These are phyloP conservation scores for Aspergillus sp. DNA, from an alignment of 2,329 filamentous ascomycete genomes.

Conservation along the genomic window DNA sequence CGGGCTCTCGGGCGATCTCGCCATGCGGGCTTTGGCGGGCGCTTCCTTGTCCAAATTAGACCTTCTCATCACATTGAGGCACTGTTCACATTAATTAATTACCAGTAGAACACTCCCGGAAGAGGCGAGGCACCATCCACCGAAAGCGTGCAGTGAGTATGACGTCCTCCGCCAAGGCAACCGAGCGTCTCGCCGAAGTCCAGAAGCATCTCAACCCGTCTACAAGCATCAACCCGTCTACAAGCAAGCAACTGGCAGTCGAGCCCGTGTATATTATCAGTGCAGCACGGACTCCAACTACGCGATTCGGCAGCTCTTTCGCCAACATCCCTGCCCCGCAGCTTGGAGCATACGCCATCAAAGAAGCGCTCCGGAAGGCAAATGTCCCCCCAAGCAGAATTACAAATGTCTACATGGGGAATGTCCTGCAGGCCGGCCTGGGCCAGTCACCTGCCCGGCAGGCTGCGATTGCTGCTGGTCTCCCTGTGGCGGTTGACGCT, in stretches of 20 bases:
- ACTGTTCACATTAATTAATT: too few species aligned
- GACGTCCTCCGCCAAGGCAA: not conserved
- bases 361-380: slow-evolving; percentile 83
- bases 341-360: slow-evolving; percentile 88
- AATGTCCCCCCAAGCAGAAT: slow-evolving; percentile 77
- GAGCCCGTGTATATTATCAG: not conserved
- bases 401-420: slow-evolving; percentile 97
- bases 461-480: slow-evolving; percentile 82
- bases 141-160: not conserved
- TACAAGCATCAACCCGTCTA: not conserved
- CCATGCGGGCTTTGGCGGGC: too few species aligned
- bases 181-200: not conserved
- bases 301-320: slow-evolving; percentile 84
- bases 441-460: slow-evolving; percentile 93
- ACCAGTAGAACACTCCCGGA: too few species aligned
- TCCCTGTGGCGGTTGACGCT: slow-evolving; percentile 76
- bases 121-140: not conserved
- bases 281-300: not conserved
- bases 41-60: too few species aligned
- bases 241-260: not conserved
- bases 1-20: too few species aligned
- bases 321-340: slow-evolving; percentile 76
- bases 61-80: too few species aligned
- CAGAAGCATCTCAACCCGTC: not conserved
- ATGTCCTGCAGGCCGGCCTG: slow-evolving; percentile 81